Conservation (phyloP, 2,329 filamentous ascomycete genomes). For the Exserohilum rostratum region DNA sequence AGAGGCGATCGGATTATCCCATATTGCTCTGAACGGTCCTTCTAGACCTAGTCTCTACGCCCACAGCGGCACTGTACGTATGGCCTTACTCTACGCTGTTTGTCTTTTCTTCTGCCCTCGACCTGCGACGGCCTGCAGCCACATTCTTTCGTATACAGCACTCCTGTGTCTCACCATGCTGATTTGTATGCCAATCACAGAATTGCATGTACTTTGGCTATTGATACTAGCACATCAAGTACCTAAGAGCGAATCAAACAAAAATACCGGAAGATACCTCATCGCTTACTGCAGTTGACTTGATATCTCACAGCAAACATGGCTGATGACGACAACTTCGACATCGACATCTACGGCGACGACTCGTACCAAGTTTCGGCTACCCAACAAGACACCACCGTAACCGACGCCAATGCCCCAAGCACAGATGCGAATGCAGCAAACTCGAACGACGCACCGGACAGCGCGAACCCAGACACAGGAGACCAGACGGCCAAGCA, state of each 20-base stretch:
- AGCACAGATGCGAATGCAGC: conserved; percentile 42
- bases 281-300: conserved; percentile 34
- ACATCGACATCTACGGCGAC: conserved; percentile 73
- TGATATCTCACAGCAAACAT: conserved; percentile 41
- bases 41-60: conserved; percentile 39
- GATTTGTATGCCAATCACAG: conserved; percentile 43
- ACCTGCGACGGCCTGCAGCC: conserved; percentile 19
- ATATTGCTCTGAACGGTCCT: conserved; percentile 43
- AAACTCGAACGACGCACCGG: conserved; percentile 21
- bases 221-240: conserved; percentile 44
- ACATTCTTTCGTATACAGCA: conserved; percentile 17
- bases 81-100: conserved; percentile 43
- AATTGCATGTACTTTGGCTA: conserved; percentile 48
- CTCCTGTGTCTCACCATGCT: conserved; percentile 38
- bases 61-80: conserved; percentile 50
- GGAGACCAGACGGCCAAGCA: conserved; percentile 24
- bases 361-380: conserved; percentile 50
- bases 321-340: conserved; percentile 71
- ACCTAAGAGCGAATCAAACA: conserved; percentile 49
- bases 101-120: conserved; percentile 17
- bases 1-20: conserved; percentile 47
- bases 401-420: conserved; percentile 29
- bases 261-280: conserved; percentile 34
- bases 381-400: conserved; percentile 30
- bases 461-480: conserved; percentile 15